These are phyloP conservation scores for Hapsidospora chrysogenum DNA, from an alignment of 495 filamentous ascomycete species.

Conservation along the genomic window DNA sequence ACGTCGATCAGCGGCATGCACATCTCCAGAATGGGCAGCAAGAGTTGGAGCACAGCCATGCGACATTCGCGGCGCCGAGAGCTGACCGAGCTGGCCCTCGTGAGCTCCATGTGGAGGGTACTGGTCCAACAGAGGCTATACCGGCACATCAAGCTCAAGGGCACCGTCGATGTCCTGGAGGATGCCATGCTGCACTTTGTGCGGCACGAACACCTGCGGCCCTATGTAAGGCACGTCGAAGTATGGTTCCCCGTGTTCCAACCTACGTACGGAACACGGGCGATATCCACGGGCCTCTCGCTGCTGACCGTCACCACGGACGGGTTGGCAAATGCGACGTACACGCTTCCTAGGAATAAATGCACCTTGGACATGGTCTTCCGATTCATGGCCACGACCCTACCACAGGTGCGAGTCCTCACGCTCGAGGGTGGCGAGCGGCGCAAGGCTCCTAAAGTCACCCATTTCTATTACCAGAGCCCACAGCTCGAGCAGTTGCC, in stretches of 20 bases:
- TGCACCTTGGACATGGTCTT: slow-evolving; percentile 54
- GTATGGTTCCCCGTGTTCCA: slow-evolving; percentile 62
- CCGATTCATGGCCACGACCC: slow-evolving; percentile 33
- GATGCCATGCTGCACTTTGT: slow-evolving; percentile 40
- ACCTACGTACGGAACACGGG: slow-evolving; percentile 22
- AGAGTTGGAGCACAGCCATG: slow-evolving; percentile 46
- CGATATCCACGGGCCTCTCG: slow-evolving; percentile 21
- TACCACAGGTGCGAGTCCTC: slow-evolving; percentile 42
- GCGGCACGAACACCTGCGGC: slow-evolving; percentile 36
- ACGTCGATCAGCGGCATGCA: slow-evolving; percentile 30
- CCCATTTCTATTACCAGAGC: neutral
- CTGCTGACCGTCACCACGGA: slow-evolving; percentile 29
- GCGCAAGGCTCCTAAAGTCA: slow-evolving; percentile 37
- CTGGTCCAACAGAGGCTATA: slow-evolving; percentile 54
- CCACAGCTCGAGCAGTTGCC: slow-evolving; percentile 23
- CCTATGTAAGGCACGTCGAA: slow-evolving; percentile 53
- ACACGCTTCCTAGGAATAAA: slow-evolving; percentile 33
- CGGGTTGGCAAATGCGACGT: slow-evolving; percentile 30
- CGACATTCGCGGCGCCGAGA: slow-evolving; percentile 50
- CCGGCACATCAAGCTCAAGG: slow-evolving; percentile 58
- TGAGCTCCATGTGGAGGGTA: slow-evolving; percentile 41
- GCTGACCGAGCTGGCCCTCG: slow-evolving; percentile 46
- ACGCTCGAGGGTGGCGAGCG: slow-evolving; percentile 65
- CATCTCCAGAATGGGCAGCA: slow-evolving; percentile 23
- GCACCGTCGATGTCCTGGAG: slow-evolving; percentile 38